phyloP scores from a whole-genome alignment of 164 flowering plant genomes.

The Vitis cinerea region DNA sequence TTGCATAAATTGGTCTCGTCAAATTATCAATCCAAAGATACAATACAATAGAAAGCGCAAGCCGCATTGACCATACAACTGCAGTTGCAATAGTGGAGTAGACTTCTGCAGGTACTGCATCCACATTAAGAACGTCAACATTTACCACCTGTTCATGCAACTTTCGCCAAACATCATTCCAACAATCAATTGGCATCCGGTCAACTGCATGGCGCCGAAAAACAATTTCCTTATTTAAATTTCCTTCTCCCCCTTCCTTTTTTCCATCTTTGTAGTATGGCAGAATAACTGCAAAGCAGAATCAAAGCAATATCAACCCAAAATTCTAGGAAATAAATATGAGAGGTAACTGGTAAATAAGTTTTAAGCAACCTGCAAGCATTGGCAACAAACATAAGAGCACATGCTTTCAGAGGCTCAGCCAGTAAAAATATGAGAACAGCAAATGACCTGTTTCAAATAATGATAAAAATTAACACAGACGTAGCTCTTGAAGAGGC shows the following conservation, averaged over 20 bases:
- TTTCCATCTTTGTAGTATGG: slow-evolving; percentile 83
- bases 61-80: slow-evolving; percentile 95
- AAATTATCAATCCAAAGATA: slow-evolving; percentile 77
- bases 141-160: slow-evolving; percentile 89
- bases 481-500: not conserved
- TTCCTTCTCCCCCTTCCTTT: slow-evolving; percentile 27
- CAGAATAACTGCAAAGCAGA: slow-evolving; percentile 59
- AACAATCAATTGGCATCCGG: slow-evolving; percentile 90
- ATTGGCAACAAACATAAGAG: not conserved
- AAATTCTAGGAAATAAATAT: not conserved
- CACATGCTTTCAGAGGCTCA: not conserved
- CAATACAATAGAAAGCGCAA: slow-evolving; percentile 68
- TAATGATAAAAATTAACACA: not conserved
- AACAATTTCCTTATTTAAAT: slow-evolving; percentile 57
- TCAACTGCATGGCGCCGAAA: slow-evolving; percentile 85
- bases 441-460: slow-evolving; percentile 2
- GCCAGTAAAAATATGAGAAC: not conserved
- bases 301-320: slow-evolving; percentile 3
- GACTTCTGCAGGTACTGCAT: slow-evolving; percentile 75
- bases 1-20: slow-evolving; percentile 88
- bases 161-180: slow-evolving; percentile 97
- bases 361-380: not conserved
- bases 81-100: slow-evolving; percentile 85
- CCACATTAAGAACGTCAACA: slow-evolving; percentile 76
- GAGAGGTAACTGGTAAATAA: not conserved